Evolutionary conservation across 108 stramenopile genomes (phyloP).

Genomic region (Chaetoceros tenuissimus): DNA sequence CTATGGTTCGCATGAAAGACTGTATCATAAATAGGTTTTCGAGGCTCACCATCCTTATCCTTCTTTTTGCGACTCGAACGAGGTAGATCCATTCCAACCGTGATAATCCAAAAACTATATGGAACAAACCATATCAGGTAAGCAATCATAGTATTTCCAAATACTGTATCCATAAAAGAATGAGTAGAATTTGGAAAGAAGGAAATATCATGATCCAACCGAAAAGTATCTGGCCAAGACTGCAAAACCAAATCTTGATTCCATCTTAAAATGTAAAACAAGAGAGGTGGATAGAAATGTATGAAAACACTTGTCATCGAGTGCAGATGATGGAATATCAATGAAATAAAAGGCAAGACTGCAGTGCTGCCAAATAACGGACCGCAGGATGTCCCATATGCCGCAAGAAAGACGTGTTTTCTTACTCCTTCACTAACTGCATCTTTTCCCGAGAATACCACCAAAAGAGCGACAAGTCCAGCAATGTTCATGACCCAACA

Average conservation of each 20-base stretch:
- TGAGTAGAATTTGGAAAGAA: conserved; percentile 20
- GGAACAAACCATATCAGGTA: conserved; percentile 51
- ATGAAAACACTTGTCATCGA: conserved; percentile 45
- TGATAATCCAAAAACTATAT: conserved; percentile 16
- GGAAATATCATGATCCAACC: conserved; percentile 16
- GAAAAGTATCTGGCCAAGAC: conserved; percentile 39
- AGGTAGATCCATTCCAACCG: not conserved
- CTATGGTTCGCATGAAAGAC: conserved; percentile 44
- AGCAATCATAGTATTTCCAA: conserved; percentile 26
- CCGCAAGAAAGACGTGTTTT: conserved; percentile 15
- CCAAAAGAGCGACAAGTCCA: conserved; percentile 10
- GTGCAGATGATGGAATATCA: conserved; percentile 46
- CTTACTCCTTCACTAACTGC: not conserved
- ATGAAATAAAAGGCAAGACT: conserved; percentile 38
- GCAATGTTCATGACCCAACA: conserved; percentile 49
- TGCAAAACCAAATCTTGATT: conserved; percentile 18
- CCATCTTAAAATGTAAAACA: conserved; percentile 48
- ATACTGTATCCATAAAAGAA: conserved; percentile 23
- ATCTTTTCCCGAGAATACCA: conserved; percentile 8
- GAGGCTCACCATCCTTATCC: conserved; percentile 17
- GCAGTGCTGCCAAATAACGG: conserved; percentile 37
- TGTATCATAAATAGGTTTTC: conserved; percentile 30
- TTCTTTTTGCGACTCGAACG: not conserved
- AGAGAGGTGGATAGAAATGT: conserved; percentile 46
- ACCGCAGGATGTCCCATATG: conserved; percentile 35